Evolutionary conservation across 2,329 filamentous ascomycete genomes (phyloP), one percentile per base, ranked within the genome.

Genomic region (Bipolaris sorokiniana): DNA sequence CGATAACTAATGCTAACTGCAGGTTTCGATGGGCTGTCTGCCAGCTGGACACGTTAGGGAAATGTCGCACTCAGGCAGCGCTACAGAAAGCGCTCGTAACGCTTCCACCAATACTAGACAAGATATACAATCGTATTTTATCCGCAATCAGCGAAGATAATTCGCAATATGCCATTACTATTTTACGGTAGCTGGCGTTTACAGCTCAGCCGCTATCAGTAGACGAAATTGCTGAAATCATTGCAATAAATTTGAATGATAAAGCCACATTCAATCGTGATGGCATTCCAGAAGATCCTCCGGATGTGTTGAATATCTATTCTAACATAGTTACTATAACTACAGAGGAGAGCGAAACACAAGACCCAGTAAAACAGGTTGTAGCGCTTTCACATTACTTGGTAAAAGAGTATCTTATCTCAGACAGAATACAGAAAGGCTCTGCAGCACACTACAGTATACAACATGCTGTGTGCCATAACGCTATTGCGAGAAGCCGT

Each of bases 381-480:
- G 38, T 69, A 22, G 48, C 51, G 47, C 58, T 76, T 16, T 68
- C 72, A 46, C 74, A 76, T 54, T 75, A 72, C 54, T 76, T 72
- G 9, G 72, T 76, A 7, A 62, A 74, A 44, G 74, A 76, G 41
- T 76, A 75, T 41, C 71, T 76, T 31, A 23, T 68, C 0, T 76
- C 72, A 26, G 58, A 67, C 15, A 66, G 68, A 18, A 70, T 71
- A 26, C 45, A 40, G 26, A 51, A 66, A 63, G 64, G 67, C 15
- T 23, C 31, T 42, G 66, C 67, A 52, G 47, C 45, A 23, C 44
- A 49, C 7, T 75, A 69, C 48, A 60, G 60, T 40, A 69, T 76
- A 64, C 59, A 67, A 52, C 54, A 66, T 1, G 48, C 31, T 13
- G 51, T 34, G 33, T 68, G 69, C 31, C 63, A 74, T 28, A 44